phyloP scores from a whole-genome alignment of 352 stramenopile species.

The Globisporangium solare region DNA sequence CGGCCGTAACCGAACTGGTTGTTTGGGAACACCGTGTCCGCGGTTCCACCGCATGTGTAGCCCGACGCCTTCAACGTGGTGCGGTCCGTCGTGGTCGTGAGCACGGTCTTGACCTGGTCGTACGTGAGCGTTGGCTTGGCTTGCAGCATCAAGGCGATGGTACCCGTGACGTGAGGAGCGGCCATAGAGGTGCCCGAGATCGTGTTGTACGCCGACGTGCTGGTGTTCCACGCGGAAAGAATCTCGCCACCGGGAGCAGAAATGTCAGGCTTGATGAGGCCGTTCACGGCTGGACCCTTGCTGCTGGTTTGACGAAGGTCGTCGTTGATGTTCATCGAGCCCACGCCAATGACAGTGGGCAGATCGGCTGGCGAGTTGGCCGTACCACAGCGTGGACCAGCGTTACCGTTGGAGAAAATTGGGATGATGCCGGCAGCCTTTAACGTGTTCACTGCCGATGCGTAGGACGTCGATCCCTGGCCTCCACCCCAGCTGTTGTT shows the following conservation, averaged over 20 bases:
- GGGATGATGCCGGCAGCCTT: slow-evolving; percentile 23
- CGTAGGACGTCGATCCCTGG: slow-evolving; percentile 14
- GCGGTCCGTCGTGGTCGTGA: neutral
- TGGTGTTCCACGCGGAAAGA: slow-evolving; percentile 1
- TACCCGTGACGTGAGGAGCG: slow-evolving; percentile 17
- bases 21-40: slow-evolving; percentile 38
- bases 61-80: neutral
- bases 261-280: slow-evolving; percentile 7
- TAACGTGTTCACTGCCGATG: slow-evolving; percentile 19
- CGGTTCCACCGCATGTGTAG: slow-evolving; percentile 30
- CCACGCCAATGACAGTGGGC: slow-evolving; percentile 22
- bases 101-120: neutral
- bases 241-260: slow-evolving; percentile 1
- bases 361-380: slow-evolving; percentile 20
- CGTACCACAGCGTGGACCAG: slow-evolving; percentile 16
- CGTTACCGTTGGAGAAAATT: slow-evolving; percentile 30
- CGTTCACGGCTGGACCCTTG: slow-evolving; percentile 17
- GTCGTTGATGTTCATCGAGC: slow-evolving; percentile 18
- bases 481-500: slow-evolving; percentile 32
- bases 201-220: slow-evolving; percentile 2
- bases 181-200: slow-evolving; percentile 19
- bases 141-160: slow-evolving; percentile 14
- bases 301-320: slow-evolving; percentile 21
- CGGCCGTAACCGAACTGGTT: slow-evolving; percentile 54
- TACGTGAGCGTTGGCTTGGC: slow-evolving; percentile 8